Base-by-base conservation (phyloP, 495 filamentous ascomycete species). In the Xylaria scruposa region DNA sequence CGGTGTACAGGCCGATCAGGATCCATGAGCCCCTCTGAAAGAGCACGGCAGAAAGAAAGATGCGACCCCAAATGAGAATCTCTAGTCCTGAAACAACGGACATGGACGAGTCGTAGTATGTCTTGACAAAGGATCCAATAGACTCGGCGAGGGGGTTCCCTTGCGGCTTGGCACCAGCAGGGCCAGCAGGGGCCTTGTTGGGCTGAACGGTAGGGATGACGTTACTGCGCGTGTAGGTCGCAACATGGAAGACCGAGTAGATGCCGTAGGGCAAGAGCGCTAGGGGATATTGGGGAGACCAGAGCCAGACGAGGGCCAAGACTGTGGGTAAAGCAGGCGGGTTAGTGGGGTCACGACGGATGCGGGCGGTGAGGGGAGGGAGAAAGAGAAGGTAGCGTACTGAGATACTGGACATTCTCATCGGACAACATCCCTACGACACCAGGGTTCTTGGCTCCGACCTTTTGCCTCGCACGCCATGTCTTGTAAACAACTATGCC, bases 401-500 rank as follows among this genome's bases (percentile, higher is more conserved):
- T 86, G 44, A 99, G 88, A 80, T 99, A 99, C 80, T 99, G 96
- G 59, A 98, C 92, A 83, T 99, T 99, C 87, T 98, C 96, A 81
- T 99, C 96, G 21, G 89, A 83, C 67, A 90, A 85, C 71, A 96
- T 82, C 73, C 90, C 89, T 60, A 94, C 38, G 33, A 83, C 79
- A 73, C 90, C 83, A 54, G 83, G 82, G 72, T 84, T 83, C 78
- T 84, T 86, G 68, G 84, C 86, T 61, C 90, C 91, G 61, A 88
- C 83, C 81, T 90, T 89, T 72, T 91, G 87, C 69, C 93, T 90
- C 71, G 96, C 92, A 69, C 95, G 90, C 83, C 92, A 95, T 64
- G 93, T 94, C 88, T 99, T 99, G 88, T 97, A 98, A n/a, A 98
- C 97, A 24, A 99, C 96, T 71, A 99, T 98, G 73, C 97, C 96